Percentiles rank a stretch among this genome's conserved stretches.
These are phyloP conservation scores for Obelidium mucronatum DNA, from an alignment of 192 early-diverging fungal genomes.

Conservation along the genomic window DNA sequence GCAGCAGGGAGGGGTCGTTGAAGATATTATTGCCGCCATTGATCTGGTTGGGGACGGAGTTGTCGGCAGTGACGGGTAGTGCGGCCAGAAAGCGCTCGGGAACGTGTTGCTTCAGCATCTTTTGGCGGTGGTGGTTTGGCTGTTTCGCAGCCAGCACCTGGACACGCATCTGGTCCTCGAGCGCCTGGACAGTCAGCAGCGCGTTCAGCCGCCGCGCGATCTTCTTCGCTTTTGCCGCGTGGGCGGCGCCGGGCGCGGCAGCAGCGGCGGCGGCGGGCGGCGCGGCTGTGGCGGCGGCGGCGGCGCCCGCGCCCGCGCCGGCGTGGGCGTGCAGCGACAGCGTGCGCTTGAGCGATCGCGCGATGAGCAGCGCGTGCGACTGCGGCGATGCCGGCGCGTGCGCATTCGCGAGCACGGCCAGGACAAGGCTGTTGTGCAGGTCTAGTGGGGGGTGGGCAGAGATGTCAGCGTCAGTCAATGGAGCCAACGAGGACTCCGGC, in stretches of 20 bases:
- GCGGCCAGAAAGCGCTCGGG: neutral
- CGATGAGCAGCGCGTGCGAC: neutral
- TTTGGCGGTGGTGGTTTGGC: neutral
- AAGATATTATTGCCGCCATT: neutral
- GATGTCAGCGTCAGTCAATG: neutral
- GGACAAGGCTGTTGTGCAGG: conserved; percentile 48
- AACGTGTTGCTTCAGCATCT: neutral
- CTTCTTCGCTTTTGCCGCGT: neutral
- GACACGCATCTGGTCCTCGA: conserved; percentile 2
- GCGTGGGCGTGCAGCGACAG: neutral
- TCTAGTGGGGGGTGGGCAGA: conserved; percentile 11
- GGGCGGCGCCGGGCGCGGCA: neutral
- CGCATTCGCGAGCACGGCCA: conserved; percentile 48
- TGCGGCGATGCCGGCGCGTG: neutral
- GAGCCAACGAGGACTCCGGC: neutral
- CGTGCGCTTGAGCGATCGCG: neutral
- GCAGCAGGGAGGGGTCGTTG: neutral
- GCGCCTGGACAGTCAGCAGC: neutral
- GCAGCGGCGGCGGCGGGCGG: neutral
- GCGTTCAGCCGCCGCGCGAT: neutral
- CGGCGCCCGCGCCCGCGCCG: neutral
- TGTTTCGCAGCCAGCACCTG: neutral
- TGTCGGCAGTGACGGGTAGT: neutral
- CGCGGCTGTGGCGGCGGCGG: neutral
- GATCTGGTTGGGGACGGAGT: neutral